Evolutionary conservation across 2,329 filamentous ascomycete genomes (phyloP).

Genomic region (Sordariomycetes sp.): DNA sequence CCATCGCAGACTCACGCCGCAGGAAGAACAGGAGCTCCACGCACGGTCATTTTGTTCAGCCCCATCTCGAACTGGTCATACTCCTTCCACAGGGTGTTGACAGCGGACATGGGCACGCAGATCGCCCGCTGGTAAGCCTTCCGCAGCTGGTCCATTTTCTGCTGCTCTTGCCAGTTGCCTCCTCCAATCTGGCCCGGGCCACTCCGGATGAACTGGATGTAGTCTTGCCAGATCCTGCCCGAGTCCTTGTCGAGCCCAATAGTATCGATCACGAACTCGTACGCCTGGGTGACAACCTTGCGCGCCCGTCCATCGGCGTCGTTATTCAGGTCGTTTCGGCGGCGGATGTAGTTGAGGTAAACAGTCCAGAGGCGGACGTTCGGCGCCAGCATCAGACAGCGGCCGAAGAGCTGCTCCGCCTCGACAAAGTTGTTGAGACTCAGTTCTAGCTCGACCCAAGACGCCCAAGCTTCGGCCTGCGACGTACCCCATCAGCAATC

Average conservation of each 20-base stretch:
- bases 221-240: conserved; percentile 85
- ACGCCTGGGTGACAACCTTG: conserved; percentile 70
- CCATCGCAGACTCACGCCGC: neutral
- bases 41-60: conserved; percentile 81
- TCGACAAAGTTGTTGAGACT: conserved; percentile 71
- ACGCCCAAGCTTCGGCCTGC: conserved; percentile 85
- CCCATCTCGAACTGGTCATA: conserved; percentile 95
- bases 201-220: conserved; percentile 84
- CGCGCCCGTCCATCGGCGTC: conserved; percentile 70
- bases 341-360: conserved; percentile 91
- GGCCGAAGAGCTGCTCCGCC: conserved; percentile 75
- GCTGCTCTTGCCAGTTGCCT: conserved; percentile 86
- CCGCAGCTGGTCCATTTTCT: conserved; percentile 91
- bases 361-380: conserved; percentile 84
- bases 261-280: conserved; percentile 83
- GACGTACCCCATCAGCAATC: neutral
- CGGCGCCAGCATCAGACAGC: conserved; percentile 66
- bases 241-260: conserved; percentile 88
- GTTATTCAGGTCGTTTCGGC: conserved; percentile 72
- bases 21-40: conserved; percentile 13
- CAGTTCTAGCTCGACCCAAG: conserved; percentile 82
- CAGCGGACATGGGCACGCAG: conserved; percentile 70
- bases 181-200: conserved; percentile 81
- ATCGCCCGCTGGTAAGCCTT: conserved; percentile 90
- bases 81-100: conserved; percentile 88